Evolutionary conservation across 345 rosid genomes (phyloP).

Genomic region (Eucalyptus brandiana): DNA sequence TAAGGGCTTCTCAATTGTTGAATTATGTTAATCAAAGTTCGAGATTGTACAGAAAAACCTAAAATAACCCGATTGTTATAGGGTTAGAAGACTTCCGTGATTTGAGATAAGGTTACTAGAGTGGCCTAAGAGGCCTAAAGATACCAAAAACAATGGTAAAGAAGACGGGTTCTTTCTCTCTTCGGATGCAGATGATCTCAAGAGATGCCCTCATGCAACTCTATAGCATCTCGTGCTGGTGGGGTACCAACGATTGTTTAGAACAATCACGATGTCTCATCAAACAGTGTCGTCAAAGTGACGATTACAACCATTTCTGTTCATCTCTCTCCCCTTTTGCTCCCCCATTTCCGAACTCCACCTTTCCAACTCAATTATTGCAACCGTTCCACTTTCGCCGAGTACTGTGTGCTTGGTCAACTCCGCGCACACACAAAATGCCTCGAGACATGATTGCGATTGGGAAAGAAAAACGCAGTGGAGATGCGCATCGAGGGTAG

Average conservation of each 20-base stretch:
- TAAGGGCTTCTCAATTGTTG: not conserved
- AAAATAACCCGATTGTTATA: not conserved
- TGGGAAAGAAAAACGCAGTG: not conserved
- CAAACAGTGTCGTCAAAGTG: not conserved
- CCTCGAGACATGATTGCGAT: not conserved
- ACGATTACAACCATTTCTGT: not conserved
- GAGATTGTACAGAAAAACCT: not conserved
- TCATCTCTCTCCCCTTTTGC: not conserved
- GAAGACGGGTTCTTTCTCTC: not conserved
- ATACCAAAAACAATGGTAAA: not conserved
- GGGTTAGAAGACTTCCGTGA: not conserved
- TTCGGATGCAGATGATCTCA: not conserved
- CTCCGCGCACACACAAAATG: not conserved
- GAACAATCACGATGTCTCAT: not conserved
- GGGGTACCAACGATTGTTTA: not conserved
- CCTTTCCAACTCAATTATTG: not conserved
- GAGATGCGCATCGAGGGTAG: not conserved
- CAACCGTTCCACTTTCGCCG: not conserved
- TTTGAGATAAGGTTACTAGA: not conserved
- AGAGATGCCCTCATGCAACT: not conserved
- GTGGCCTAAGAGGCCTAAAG: not conserved
- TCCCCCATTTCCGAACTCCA: not conserved
- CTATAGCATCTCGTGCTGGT: not conserved
- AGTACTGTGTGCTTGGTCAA: not conserved
- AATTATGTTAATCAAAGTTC: not conserved